Evolutionary conservation across 2,329 filamentous ascomycete genomes (phyloP), one percentile per base, ranked within the genome.

Genomic region (Epichloe glyceriae): DNA sequence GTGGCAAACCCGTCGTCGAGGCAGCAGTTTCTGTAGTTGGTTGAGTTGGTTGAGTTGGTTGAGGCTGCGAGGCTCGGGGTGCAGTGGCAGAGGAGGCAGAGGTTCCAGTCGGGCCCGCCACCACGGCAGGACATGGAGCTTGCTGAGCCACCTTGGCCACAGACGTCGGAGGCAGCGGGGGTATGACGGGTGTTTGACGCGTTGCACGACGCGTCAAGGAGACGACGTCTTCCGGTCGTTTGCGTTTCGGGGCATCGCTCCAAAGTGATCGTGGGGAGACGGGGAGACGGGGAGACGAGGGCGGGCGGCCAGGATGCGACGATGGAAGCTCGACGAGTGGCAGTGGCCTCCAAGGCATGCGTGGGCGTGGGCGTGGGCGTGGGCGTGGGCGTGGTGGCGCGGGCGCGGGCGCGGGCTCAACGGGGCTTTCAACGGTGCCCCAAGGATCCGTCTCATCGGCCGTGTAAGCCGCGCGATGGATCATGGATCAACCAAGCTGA

Each of bases 211-310:
- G 67, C 64, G 65, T 62, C 38, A 54, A 48, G 45, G 57, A 52
- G 49, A 57, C 53, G 48, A 57, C 53, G 41, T 65, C 60, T 55
- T 61, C 59, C 46, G 58, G 60, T 55, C 60, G 64, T 55, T 67
- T 69, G 58, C 67, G 66, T 60, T 69, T 70, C 55, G 59, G 57
- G 67, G 61, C 66, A 68, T 68, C 51, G 55, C 54, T 54, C 49
- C 43, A 37, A 17, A 30, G 43, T 35, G 48, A 26, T 30, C 17
- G 45, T 41, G 39, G 19, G 10, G 38, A 11, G 26, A n/a, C 20
- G 34, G 41, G n/a, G n/a, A 11, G 26, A 30, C 11, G 19, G 3
- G 19, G 37, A 37, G 22, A 17, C 19, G 43, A 33, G 6, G 26
- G 19, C 5, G 30, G 39, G 46, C 33, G 40, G 26, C 30, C n/a